phyloP scores from a whole-genome alignment of 805 yeast genomes.

The Pichia manshurica region DNA sequence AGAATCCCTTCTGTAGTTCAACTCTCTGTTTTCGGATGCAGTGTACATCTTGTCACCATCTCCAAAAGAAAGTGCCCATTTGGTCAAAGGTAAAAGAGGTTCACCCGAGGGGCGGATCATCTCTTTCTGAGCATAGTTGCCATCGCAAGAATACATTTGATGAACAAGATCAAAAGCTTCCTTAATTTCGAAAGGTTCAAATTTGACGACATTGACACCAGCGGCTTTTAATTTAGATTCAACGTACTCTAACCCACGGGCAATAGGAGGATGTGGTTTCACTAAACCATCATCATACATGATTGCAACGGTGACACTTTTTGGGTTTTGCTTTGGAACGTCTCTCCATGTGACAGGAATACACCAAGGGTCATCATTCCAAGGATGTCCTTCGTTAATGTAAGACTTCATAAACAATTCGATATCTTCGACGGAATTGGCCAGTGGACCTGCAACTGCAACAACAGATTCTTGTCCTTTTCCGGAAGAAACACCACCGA shows the following conservation, averaged over 20 bases:
- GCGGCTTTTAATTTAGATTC: constrained; percentile 51
- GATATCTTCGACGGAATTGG: constrained; percentile 58
- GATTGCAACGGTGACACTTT: constrained; percentile 51
- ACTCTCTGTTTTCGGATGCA: constrained; percentile 48
- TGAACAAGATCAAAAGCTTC: constrained; percentile 56
- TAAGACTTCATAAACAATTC: constrained; percentile 62
- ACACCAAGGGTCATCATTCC: constrained; percentile 44
- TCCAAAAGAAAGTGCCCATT: constrained; percentile 55
- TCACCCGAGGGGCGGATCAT: constrained; percentile 59
- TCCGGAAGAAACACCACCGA: constrained; percentile 48
- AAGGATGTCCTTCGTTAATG: constrained; percentile 59
- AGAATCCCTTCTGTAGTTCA: constrained; percentile 50
- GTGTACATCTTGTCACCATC: constrained; percentile 45
- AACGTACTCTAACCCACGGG: constrained; percentile 49
- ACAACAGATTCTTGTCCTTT: constrained; percentile 62
- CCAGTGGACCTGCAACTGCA: constrained; percentile 65
- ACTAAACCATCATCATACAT: constrained; percentile 61
- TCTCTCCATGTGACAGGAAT: constrained; percentile 51
- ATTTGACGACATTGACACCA: constrained; percentile 51
- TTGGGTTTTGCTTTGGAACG: constrained; percentile 34
- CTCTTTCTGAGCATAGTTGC: constrained; percentile 51
- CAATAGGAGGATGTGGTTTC: constrained; percentile 61
- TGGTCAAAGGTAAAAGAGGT: constrained; percentile 58
- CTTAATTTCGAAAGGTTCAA: constrained; percentile 52
- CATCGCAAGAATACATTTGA: constrained; percentile 59